phyloP scores from a whole-genome alignment of 2,329 filamentous ascomycete genomes.

The Diaporthe citrichinensis region DNA sequence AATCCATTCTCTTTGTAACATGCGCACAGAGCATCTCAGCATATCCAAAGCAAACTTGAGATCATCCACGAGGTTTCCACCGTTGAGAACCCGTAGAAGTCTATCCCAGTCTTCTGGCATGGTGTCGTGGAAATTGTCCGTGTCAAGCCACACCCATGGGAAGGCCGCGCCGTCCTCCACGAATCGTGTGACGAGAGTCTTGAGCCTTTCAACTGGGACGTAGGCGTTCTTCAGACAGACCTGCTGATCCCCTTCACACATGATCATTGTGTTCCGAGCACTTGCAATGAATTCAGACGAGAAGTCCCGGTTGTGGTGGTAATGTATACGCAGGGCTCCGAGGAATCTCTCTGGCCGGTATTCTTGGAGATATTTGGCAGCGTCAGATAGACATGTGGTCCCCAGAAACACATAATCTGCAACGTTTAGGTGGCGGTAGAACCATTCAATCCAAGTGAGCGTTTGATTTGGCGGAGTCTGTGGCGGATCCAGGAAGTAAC shows the following conservation, averaged over 20 bases:
- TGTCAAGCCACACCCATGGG: constrained; percentile 43
- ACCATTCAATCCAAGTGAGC: constrained; percentile 37
- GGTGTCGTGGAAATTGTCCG: neutral
- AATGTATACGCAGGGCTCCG: constrained; percentile 34
- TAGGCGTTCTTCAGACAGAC: constrained; percentile 38
- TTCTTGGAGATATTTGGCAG: constrained; percentile 35
- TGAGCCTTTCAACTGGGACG: constrained; percentile 40
- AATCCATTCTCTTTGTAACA: neutral
- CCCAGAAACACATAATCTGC: neutral
- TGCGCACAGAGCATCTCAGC: constrained; percentile 35
- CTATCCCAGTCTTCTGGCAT: constrained; percentile 37
- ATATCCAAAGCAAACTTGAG: constrained; percentile 43
- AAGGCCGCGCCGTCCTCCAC: constrained; percentile 39
- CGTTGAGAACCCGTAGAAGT: neutral
- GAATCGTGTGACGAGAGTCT: constrained; percentile 36
- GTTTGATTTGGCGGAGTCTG: neutral
- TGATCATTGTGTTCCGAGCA: neutral
- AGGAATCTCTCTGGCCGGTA: constrained; percentile 44
- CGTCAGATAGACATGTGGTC: rapidly evolving
- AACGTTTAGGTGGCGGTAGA: constrained; percentile 18
- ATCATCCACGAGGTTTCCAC: constrained; percentile 9
- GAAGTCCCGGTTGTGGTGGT: neutral
- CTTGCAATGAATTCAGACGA: constrained; percentile 22
- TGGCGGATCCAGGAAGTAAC: constrained; percentile 40
- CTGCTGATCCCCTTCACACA: neutral